These are phyloP conservation scores for Bruguiera parviflora DNA, from an alignment of 345 rosid species.

Conservation along the genomic window DNA sequence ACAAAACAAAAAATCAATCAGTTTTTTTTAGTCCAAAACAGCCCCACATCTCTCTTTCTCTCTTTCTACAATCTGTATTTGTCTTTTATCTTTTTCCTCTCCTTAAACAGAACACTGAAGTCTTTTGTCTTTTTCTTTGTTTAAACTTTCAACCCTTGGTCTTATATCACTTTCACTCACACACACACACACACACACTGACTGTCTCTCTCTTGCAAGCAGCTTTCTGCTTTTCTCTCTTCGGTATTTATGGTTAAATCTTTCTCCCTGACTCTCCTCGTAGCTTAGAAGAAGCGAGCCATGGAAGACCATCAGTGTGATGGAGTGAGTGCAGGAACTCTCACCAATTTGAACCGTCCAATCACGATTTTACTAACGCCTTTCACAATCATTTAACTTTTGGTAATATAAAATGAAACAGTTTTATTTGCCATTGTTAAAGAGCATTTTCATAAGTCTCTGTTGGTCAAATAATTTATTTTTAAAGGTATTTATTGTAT, in stretches of 20 bases:
- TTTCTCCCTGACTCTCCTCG: not conserved
- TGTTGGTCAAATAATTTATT: too few species aligned
- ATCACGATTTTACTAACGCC: not conserved
- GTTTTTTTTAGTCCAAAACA: not conserved
- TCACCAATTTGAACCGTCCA: constrained; percentile 7
- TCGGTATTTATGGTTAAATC: not conserved
- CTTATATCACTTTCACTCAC: too few species aligned
- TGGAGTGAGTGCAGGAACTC: too few species aligned
- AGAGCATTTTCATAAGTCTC: not conserved
- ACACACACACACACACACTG: too few species aligned
- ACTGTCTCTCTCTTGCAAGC: too few species aligned
- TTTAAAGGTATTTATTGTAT: too few species aligned
- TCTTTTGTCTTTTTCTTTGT: constrained; percentile 9
- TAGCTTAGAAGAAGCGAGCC: not conserved
- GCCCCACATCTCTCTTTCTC: constrained; percentile 1
- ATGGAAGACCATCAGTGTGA: not conserved
- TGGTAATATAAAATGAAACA: not conserved
- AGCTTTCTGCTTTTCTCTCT: too few species aligned
- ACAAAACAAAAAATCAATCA: constrained; percentile 17
- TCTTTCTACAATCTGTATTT: constrained; percentile 22
- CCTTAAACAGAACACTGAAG: constrained; percentile 17
- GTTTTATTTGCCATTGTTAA: not conserved
- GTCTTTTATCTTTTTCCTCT: constrained; percentile 28
- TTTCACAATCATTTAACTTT: not conserved
- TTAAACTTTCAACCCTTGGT: not conserved